Evolutionary conservation across 1,139 yeast genomes (phyloP), one percentile per base, ranked within the genome.

Genomic region (Yamadazyma atlantica): DNA sequence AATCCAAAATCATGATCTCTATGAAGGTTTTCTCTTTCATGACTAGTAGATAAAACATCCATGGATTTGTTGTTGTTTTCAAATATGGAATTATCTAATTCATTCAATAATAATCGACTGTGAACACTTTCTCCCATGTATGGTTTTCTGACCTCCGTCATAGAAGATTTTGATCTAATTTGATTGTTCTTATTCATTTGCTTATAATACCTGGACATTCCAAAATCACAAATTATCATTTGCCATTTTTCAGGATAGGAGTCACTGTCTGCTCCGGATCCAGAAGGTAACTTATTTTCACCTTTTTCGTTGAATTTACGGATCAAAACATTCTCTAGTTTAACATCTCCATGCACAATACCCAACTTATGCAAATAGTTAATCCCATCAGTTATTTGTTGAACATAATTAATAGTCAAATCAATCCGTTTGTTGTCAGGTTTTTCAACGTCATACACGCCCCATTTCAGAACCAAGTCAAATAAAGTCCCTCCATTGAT

Each of bases 281-380:
- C 10, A 5, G 30, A 14, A 7, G 32, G 24, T 4, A 29, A 15
- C 12, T 53, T 48, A 14, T 51, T 44, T 10, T 58, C 54, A 22
- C 51, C 54, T 5, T 14, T 15, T 21, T 40, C 50, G 9, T 36
- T 46, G 45, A 61, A 45, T 18, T 61, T 58, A 37, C 79, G 80
- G 24, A 87, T 62, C 37, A 90, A 63, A 41, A 94, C 85, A 54
- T 90, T 90, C 53, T 90, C 97, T 36, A 89, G 68, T 58, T 90
- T 90, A 31, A 90, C 65, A 60, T 90, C 97, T 2, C 97, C 95
- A 55, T 90, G 97, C 7, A 85, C 90, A 24, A 87, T 73, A 4
- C 82, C 83, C 10, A 73, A 73, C 24, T 60, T 59, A 58, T 90
- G 97, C 78, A 90, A 72, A 55, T 85, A 87, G 30, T 62, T 50